Base-by-base conservation (phyloP, 805 yeast genomes). In the Metschnikowia matae region DNA sequence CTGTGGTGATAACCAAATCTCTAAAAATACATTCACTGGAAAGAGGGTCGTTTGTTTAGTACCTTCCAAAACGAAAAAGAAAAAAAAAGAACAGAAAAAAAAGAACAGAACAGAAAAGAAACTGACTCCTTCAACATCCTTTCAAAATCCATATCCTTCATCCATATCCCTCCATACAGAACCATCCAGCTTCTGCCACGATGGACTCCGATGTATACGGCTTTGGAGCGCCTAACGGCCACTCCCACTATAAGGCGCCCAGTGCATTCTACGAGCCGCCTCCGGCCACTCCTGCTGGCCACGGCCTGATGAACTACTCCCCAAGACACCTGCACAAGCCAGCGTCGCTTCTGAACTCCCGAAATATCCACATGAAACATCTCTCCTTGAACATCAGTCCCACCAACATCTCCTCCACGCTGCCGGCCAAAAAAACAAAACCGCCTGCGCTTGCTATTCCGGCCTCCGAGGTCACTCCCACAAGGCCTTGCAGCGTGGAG, bases 321-420 rank as follows among this genome's bases (percentile, higher is more conserved):
- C 74, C 77, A 4, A 66, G 68, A 47, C 74, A 69, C 48, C 57
- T 68, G n/a, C 61, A 68, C 33, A 63, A 65, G 48, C 64, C 68
- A 10, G 60, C 63, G 42, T 56, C 65, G 35, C 60, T 65, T 33
- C 55, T 57, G 50, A 48, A 54, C 31, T 56, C 62, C 37, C 54
- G 65, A 41, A 68, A 66, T 47, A 56, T 73, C 50, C 71, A 71
- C 56, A 69, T 68, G 67, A 72, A 73, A 60, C 67, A 67, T 47
- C 56, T 73, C 40, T 66, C 68, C 50, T 62, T 73, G 43, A 67
- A 70, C 51, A 54, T 67, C 50, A 51, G 53, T 26, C 57, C 58
- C 18, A 23, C 40, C 11, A 6, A 48, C 34, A 17, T 23, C 41
- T 7, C 20, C 20, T 18, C 32, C 34, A 29, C 31, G 17, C 23